Evolutionary conservation across 1,139 yeast genomes (phyloP), one percentile per base, ranked within the genome.

Genomic region (Suhomyces yuchorum): DNA sequence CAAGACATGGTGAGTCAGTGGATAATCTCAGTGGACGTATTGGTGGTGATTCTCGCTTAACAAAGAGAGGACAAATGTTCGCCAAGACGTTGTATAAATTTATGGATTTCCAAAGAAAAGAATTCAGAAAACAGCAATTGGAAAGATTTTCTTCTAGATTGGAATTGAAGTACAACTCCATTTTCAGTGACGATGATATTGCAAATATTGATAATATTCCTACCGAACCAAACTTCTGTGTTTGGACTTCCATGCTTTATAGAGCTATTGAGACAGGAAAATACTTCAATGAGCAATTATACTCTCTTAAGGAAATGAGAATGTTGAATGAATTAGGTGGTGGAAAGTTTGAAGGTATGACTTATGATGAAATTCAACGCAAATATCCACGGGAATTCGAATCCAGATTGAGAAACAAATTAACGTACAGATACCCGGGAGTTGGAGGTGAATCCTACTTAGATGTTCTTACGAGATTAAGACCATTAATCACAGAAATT

Each of bases 361-460:
- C 60, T 8, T 57, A 57, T 33, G 63, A 58, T 37, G 93, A 90
- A 60, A 90, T 92, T 55, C 87, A 86, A 62, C 68, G 67, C 5
- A 74, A 74, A 56, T 81, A 77, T 57, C 97, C 97, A 0, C 80
- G 78, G 38, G 98, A 93, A 65, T 92, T 86, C 60, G 82, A 80
- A 40, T 80, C 91, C 18, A 78, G 97, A 51, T 71, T 89, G 56
- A 74, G 77, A 40, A 86, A 89, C 65, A 92, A 92, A 67, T 75
- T 92, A 58, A 74, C 85, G 23, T 92, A 91, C 67, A 74, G 98
- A 56, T 92, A 91, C 62, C 98, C 98, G 2, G 98, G 98, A 9
- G 88, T 90, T 46, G 97, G 97, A n/a, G 98, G 98, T 30, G 98
- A 92, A 68, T 87, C 96, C 0, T 92, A 92, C 59, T 71, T 92